A percentile compares a stretch with the other conserved stretches of the same genome.
phyloP scores from a whole-genome alignment of 306 rosid genomes.

The Medicago arabica region DNA sequence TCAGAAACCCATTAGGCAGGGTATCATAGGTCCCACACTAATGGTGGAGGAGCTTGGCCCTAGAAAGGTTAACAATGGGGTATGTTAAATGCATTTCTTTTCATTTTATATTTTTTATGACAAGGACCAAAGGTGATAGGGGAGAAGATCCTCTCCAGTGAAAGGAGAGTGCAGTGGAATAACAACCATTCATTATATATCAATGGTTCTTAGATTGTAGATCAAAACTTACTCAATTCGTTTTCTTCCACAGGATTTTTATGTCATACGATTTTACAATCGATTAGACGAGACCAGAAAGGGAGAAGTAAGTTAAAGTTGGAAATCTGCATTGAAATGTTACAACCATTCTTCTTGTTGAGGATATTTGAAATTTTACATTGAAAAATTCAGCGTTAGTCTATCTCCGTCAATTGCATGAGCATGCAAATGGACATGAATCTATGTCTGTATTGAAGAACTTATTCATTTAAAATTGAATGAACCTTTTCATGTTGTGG shows the following conservation, averaged over 20 bases:
- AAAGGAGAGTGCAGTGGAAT: no score
- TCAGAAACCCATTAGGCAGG: constrained; percentile 87
- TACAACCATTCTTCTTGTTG: no score
- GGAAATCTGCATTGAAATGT: no score
- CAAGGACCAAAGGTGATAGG: no score
- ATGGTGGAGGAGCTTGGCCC: constrained; percentile 78
- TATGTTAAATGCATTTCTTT: neutral
- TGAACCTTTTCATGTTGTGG: neutral
- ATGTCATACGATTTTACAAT: constrained; percentile 74
- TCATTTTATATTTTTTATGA: neutral
- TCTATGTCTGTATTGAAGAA: neutral
- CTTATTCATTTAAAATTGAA: neutral
- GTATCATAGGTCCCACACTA: constrained; percentile 88
- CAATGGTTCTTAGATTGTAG: no score
- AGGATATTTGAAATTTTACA: no score
- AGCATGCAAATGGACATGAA: neutral
- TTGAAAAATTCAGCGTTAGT: neutral
- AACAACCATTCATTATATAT: no score
- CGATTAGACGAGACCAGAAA: constrained; percentile 79
- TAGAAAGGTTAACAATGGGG: constrained; percentile 58
- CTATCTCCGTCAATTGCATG: neutral
- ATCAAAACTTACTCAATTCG: neutral
- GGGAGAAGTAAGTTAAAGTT: constrained; percentile 78
- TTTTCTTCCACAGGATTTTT: constrained; percentile 63
- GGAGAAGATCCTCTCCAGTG: no score